Evolutionary conservation across 106 monocot species (phyloP), one percentile per base, ranked within the genome.

Genomic region (Agapanthus africanus): DNA sequence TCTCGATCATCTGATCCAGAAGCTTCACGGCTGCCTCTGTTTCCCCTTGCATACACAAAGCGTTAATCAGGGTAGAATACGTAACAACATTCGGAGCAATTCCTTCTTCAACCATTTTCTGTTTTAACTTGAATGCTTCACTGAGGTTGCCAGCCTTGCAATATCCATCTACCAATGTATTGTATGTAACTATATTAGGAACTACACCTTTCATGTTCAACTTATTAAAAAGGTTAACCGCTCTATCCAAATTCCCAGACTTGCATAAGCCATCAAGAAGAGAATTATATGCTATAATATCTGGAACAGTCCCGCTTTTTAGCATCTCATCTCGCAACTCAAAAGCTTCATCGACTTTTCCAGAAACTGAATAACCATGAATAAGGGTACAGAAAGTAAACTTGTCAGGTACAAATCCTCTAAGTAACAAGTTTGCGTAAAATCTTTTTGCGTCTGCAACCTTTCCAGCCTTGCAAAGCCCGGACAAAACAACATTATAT

Each of bases 211-310:
- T 95, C 15, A 65, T 21, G 13, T 44, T 79, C 70, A 95, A 74
- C 66, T 95, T 95, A 40, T 77, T 47, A 66, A 88, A 95, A 59
- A 95, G 91, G 62, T 80, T 88, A 42, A 70, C 62, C 39, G 91
- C 95, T 67, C 95, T 88, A 40, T 84, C 79, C 51, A 91, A 39
- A 76, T 91, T 85, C 40, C 85, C 83, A 41, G 88, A 91, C 66
- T 88, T 95, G 72, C 88, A 91, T n/a, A 95, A 69, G 60, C 95
- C 95, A 91, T 85, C 81, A 16, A 95, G 81, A 25, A 95, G 88
- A 66, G 95, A 73, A 88, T 95, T 95, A 28, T 95, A 95, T 13
- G 85, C 84, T 21, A 79, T 79, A 71, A 95, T 74, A 64, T 80
- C 76, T 31, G 95, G 91, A 37, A 62, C 14, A 15, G 88, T 27